Base-by-base conservation (phyloP, 73 alveolate genomes). In the Breviolum minutum region DNA sequence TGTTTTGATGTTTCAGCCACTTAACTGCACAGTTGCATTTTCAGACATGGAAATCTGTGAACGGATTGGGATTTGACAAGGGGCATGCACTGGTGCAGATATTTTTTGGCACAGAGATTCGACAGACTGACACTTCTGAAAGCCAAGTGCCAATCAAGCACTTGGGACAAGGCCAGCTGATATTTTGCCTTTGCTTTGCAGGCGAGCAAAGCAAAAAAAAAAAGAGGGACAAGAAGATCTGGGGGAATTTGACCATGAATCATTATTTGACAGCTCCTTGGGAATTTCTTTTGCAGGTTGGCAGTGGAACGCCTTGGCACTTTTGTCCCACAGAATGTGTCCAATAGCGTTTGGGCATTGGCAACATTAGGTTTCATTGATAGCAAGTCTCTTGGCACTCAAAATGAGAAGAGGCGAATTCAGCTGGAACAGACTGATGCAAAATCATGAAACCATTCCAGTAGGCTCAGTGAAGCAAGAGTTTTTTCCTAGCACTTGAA, bases 291-390 rank as follows among this genome's bases (percentile, higher is more conserved):
- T 7, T 71, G 81, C n/a, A 90, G 88, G 82, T 93, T 27, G 81
- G 89, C 92, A 26, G 83, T 19, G 7, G 82, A 80, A 61, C 79
- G 98, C 54, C 92, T 93, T 32, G 83, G 82, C 92, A 93, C 32
- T 26, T 93, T 93, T 71, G 32, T 77, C 20, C 98, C 98, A 69
- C 98, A 93, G 83, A 93, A 93, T 81, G 92, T 93, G 88, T 74
- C 98, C 64, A 93, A 93, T 82, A 48, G 91, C 79, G 69, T 76
- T 5, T 93, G 98, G 98, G 98, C 98, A 11, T 20, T 93, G 92
- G 98, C 87, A 8, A 90, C 96, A 8, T 6, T 70, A 24, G 93
- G 93, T 74, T 81, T 81, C 90, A 54, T 81, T 6, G 90, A 81
- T 16, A 12, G 20, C 29, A 24, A 22, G 77, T 68, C 77, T 17